Evolutionary conservation across 768 basidiomycete species (phyloP).

Genomic region (Termitomyces sp.): DNA sequence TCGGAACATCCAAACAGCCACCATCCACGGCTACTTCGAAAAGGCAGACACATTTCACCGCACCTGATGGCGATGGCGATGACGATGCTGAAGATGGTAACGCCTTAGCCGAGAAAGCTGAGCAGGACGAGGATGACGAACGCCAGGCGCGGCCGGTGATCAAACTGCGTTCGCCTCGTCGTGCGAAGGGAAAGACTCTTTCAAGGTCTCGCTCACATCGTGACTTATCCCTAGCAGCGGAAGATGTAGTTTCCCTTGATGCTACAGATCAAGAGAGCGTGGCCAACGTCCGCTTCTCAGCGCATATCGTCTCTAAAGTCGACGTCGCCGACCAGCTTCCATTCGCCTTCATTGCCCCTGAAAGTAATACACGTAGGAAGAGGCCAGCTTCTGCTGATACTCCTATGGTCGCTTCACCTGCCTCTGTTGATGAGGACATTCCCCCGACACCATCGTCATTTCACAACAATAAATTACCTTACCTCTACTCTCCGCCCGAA

Average conservation of each 20-base stretch:
- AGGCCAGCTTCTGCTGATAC: constrained; percentile 28
- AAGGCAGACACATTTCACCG: constrained; percentile 29
- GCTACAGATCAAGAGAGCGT: constrained; percentile 60
- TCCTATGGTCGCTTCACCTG: constrained; percentile 18
- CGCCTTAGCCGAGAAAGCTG: constrained; percentile 22
- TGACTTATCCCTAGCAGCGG: constrained; percentile 53
- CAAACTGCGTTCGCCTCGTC: constrained; percentile 56
- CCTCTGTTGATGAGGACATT: constrained; percentile 35
- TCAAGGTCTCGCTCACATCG: constrained; percentile 74
- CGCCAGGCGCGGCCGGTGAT: constrained; percentile 69
- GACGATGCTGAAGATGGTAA: constrained; percentile 19
- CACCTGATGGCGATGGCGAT: constrained; percentile 21
- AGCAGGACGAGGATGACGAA: constrained; percentile 41
- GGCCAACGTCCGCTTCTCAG: constrained; percentile 74
- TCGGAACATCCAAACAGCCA: constrained; percentile 38
- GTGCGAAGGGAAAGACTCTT: constrained; percentile 28
- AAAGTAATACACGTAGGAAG: constrained; percentile 38
- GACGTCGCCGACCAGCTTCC: constrained; percentile 59
- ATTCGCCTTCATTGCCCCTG: constrained; percentile 77
- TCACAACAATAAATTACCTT: constrained; percentile 29
- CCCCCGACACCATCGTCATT: constrained; percentile 32
- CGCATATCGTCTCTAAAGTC: constrained; percentile 54
- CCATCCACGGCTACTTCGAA: constrained; percentile 22
- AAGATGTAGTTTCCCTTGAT: constrained; percentile 54
- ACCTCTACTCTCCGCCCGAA: constrained; percentile 52